These are phyloP conservation scores for Blastocystis hominis DNA, from an alignment of 352 stramenopile species.

Conservation along the genomic window DNA sequence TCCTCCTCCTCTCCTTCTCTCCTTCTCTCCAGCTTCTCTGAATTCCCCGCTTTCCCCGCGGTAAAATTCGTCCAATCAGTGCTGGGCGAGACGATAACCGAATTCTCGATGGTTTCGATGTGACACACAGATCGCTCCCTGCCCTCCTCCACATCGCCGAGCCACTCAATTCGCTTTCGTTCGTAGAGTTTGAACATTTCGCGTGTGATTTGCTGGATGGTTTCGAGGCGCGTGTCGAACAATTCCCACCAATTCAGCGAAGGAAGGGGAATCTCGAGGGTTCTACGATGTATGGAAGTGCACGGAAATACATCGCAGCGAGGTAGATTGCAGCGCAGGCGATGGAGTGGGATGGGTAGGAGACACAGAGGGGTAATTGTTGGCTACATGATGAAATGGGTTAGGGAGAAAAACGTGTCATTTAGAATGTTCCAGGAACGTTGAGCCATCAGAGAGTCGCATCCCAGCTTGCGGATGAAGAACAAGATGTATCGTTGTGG, in stretches of 20 bases:
- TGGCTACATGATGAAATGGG: not conserved
- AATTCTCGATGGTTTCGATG: not conserved
- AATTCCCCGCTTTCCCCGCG: too few species aligned
- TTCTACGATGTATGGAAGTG: not conserved
- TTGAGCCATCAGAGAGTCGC: slow-evolving; percentile 3
- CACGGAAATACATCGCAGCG: not conserved
- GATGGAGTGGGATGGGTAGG: slow-evolving; percentile 6
- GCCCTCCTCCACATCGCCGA: not conserved
- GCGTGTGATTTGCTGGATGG: slow-evolving; percentile 7
- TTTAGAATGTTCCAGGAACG: slow-evolving; percentile 53
- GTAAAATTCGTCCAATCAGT: too few species aligned
- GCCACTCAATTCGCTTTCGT: not conserved
- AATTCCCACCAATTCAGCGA: slow-evolving; percentile 27
- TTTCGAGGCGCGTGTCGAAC: slow-evolving; percentile 14
- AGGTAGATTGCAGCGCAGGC: slow-evolving; percentile 40
- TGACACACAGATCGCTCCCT: not conserved
- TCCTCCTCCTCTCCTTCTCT: not conserved
- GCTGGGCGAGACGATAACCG: not conserved
- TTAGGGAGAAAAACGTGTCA: not conserved
- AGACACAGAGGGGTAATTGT: slow-evolving; percentile 17
- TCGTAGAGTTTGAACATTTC: not conserved
- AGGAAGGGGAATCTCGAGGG: slow-evolving; percentile 6
- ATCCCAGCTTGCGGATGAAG: slow-evolving; percentile 53
- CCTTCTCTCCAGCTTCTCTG: too few species aligned
- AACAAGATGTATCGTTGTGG: slow-evolving; percentile 55